These are phyloP conservation scores for Saccharomycopsis synnaedendra DNA, from an alignment of 805 yeast species.

Conservation along the genomic window DNA sequence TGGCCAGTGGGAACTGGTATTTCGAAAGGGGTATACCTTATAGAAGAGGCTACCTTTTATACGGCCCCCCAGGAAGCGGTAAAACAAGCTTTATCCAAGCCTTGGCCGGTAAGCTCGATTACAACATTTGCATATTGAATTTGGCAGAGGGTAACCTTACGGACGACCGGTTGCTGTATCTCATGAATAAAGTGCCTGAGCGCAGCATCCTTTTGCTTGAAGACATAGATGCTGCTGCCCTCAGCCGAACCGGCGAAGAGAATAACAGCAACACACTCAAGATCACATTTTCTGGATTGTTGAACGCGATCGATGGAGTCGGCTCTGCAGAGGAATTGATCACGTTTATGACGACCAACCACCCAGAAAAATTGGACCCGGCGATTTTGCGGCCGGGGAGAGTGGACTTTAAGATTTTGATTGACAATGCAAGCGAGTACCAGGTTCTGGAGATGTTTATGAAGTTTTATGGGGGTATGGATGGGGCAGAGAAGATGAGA, in stretches of 20 bases:
- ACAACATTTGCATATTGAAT: slow-evolving; percentile 87
- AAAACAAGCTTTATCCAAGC: slow-evolving; percentile 95
- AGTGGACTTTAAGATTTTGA: slow-evolving; percentile 70
- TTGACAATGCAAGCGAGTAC: slow-evolving; percentile 77
- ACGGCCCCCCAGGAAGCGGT: slow-evolving; percentile 98
- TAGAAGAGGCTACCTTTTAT: slow-evolving; percentile 83
- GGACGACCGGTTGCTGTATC: slow-evolving; percentile 86
- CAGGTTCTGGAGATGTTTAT: slow-evolving; percentile 80
- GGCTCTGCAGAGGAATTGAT: slow-evolving; percentile 95
- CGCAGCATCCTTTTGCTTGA: slow-evolving; percentile 77
- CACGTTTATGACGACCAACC: slow-evolving; percentile 97
- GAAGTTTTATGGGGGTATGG: slow-evolving; percentile 61
- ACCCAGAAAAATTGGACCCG: slow-evolving; percentile 87
- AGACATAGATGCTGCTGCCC: slow-evolving; percentile 95
- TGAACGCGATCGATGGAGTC: slow-evolving; percentile 94
- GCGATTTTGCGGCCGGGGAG: slow-evolving; percentile 93
- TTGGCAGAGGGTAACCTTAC: slow-evolving; percentile 85
- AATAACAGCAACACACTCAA: slow-evolving; percentile 61
- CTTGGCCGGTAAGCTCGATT: slow-evolving; percentile 90
- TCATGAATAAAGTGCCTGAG: slow-evolving; percentile 93
- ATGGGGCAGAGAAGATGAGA: slow-evolving; percentile 31
- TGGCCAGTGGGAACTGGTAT: slow-evolving; percentile 80
- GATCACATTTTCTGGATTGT: slow-evolving; percentile 87
- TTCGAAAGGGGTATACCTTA: slow-evolving; percentile 95
- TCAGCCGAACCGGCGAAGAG: slow-evolving; percentile 37